Conservation (phyloP, 768 basidiomycete genomes). For the Termitomyces titanicus region DNA sequence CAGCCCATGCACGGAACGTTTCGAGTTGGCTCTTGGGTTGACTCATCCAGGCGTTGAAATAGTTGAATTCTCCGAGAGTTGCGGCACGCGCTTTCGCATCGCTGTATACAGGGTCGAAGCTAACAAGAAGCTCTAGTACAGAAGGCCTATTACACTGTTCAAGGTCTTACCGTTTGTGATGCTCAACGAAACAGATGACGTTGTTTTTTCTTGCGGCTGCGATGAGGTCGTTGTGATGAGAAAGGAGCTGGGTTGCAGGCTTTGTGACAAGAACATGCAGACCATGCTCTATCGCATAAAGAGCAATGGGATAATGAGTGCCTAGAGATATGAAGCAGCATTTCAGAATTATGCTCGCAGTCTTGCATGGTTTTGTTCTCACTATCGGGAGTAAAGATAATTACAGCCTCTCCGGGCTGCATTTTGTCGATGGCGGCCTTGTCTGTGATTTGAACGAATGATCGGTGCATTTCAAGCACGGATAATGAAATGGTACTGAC, state of each 20-base stretch:
- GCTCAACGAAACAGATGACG: slow-evolving; percentile 91
- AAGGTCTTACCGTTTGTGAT: slow-evolving; percentile 70
- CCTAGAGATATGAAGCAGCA: slow-evolving; percentile 30
- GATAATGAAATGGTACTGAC: slow-evolving; percentile 40
- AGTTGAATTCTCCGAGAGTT: slow-evolving; percentile 87
- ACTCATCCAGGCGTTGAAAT: slow-evolving; percentile 97
- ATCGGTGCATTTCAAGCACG: background rate
- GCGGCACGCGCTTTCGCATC: slow-evolving; percentile 81
- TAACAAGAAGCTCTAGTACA: slow-evolving; percentile 18
- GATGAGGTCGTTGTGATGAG: slow-evolving; percentile 78
- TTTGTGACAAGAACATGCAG: slow-evolving; percentile 92
- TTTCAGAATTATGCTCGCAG: background rate
- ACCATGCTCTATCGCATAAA: slow-evolving; percentile 81
- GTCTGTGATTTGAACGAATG: slow-evolving; percentile 43
- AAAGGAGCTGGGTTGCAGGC: slow-evolving; percentile 83
- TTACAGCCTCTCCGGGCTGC: slow-evolving; percentile 81
- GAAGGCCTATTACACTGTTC: background rate
- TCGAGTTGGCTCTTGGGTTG: slow-evolving; percentile 94
- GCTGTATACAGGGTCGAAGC: slow-evolving; percentile 89
- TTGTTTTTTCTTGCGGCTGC: slow-evolving; percentile 73
- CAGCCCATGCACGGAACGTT: slow-evolving; percentile 95
- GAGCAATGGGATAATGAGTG: slow-evolving; percentile 82
- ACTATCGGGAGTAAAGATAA: slow-evolving; percentile 93
- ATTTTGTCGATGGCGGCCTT: slow-evolving; percentile 77
- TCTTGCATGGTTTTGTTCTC: slow-evolving; percentile 17